Evolutionary conservation across 169 alveolate species (phyloP).

Genomic region (Ichthyophthirius multifiliis): DNA sequence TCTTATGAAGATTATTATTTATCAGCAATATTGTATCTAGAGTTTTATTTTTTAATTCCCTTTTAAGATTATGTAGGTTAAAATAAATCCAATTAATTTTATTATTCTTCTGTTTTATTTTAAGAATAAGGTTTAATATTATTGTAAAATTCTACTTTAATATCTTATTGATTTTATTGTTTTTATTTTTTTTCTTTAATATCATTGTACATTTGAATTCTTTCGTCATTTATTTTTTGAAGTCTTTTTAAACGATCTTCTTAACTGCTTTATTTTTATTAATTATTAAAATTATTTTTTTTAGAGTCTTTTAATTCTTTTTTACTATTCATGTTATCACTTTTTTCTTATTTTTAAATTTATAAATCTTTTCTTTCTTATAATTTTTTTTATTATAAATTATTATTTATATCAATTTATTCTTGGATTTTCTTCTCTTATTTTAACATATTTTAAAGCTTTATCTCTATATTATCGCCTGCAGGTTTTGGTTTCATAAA

Average conservation of each 20-base stretch:
- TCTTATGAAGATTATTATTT: neutral
- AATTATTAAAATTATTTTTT: neutral
- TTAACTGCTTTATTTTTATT: neutral
- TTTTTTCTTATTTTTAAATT: neutral
- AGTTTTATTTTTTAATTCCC: neutral
- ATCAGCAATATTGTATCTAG: neutral
- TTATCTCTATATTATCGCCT: neutral
- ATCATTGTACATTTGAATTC: neutral
- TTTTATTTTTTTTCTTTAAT: neutral
- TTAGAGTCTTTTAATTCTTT: neutral
- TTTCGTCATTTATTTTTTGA: neutral
- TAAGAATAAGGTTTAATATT: neutral
- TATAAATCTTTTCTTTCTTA: neutral
- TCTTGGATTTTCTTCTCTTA: neutral
- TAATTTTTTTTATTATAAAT: neutral
- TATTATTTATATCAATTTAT: neutral
- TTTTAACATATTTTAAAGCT: neutral
- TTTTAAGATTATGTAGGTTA: neutral
- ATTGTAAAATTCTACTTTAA: neutral
- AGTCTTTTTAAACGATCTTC: neutral
- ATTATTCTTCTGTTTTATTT: neutral
- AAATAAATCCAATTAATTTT: neutral
- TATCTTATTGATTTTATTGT: neutral
- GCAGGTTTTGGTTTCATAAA: neutral
- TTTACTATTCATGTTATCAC: neutral